phyloP scores from a whole-genome alignment of 2,329 filamentous ascomycete species.

The Aspergillus vadensis region DNA sequence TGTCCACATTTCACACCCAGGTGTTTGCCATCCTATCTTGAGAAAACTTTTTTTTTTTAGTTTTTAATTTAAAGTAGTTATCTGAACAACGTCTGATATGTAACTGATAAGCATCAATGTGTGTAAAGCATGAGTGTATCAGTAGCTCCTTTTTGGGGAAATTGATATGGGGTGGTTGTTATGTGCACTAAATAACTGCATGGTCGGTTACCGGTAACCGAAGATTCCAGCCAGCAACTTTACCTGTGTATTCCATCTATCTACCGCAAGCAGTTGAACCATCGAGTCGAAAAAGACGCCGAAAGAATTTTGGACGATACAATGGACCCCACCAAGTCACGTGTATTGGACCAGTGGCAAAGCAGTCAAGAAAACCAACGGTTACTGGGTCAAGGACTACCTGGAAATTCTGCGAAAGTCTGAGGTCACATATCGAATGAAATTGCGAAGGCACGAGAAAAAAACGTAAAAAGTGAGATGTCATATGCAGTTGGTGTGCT shows the following conservation, averaged over 20 bases:
- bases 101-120: too few species aligned
- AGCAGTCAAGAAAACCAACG: background rate
- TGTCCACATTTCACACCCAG: background rate
- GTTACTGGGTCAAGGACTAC: background rate
- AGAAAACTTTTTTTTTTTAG: too few species aligned
- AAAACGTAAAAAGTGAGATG: background rate
- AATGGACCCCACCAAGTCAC: constrained; percentile 3
- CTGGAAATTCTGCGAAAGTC: background rate
- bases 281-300: background rate
- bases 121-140: too few species aligned
- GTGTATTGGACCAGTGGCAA: background rate
- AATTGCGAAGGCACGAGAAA: background rate
- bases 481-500: background rate
- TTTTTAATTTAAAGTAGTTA: too few species aligned
- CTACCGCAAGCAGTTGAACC: background rate
- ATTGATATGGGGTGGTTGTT: too few species aligned
- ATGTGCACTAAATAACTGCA: too few species aligned
- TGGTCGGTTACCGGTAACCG: too few species aligned
- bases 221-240: too few species aligned
- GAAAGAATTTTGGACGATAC: constrained; percentile 1
- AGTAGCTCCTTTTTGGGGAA: too few species aligned
- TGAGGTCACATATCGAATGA: background rate
- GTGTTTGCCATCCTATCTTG: background rate
- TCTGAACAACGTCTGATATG: too few species aligned
- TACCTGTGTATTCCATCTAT: too few species aligned